Base-by-base conservation (phyloP, 225 moss, liverwort and hornwort species). In the Takakia lepidozioides region DNA sequence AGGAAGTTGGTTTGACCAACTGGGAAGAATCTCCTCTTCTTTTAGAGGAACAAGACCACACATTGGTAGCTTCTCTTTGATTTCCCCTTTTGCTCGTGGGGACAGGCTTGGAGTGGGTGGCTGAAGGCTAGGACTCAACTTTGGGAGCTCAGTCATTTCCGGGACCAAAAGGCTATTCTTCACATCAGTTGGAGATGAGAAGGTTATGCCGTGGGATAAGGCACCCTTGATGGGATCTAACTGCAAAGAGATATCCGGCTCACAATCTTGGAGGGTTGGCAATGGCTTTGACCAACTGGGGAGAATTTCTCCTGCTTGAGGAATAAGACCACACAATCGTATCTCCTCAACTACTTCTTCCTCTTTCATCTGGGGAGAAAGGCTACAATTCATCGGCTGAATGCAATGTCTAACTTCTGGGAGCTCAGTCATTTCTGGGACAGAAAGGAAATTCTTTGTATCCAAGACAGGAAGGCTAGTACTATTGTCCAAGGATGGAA, bases 51-150 rank as follows among this genome's bases (percentile, higher is more conserved):
- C 44, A 13, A 82, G 72, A 18, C 78, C 75, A 60, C 58, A 75
- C 45, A 58, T 59, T 2, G 54, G 39, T 7, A 52, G 43, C 28
- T 55, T 61, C 27, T 37, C 72, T 19, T 62, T 63, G 8, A 62
- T 61, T 1, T 38, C 61, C 47, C 62, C 61, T 47, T 55, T 70
- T 16, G 40, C 63, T 30, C 78, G 81, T 7, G 88, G 93, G 3
- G 93, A 88, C 14, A 72, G 59, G 43, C 78, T 88, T 42, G 67
- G 51, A 10, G 76, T 72, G 18, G 93, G 88, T n/a, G 83, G 81
- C 36, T 74, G 81, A 51, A 93, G 68, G 56, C 55, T 61, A 20
- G 74, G 61, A 25, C 63, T 17, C 16, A 30, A 6, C 17, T 74
- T 66, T 14, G 49, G 14, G 23, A 21, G 20, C 55, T 24, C 50